Conservation (phyloP, 371 early-diverging fungal species). For the Rhizopus microsporus region DNA sequence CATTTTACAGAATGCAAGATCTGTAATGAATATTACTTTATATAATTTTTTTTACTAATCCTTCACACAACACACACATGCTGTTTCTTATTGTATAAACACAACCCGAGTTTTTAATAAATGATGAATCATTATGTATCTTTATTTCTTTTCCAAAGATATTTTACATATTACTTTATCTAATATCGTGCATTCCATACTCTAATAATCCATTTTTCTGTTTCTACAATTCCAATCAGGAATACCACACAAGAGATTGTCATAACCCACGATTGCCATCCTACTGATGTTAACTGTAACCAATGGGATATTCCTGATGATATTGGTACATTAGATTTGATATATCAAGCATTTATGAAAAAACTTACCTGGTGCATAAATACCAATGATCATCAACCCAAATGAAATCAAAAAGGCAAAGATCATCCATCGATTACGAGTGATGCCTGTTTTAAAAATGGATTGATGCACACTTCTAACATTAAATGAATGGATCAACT, state of each 20-base stretch:
- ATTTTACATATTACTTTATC: too few species aligned
- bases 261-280: slow-evolving; percentile 76
- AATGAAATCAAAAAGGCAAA: slow-evolving; percentile 71
- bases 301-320: slow-evolving; percentile 41
- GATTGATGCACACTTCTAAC: slow-evolving; percentile 71
- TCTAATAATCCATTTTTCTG: slow-evolving; percentile 61
- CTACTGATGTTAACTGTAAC: slow-evolving; percentile 68
- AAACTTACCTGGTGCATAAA: slow-evolving; percentile 67
- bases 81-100: neutral
- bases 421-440: slow-evolving; percentile 79
- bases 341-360: neutral
- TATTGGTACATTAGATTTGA: neutral
- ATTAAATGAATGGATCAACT: slow-evolving; percentile 80
- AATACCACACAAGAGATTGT: slow-evolving; percentile 68
- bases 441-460: slow-evolving; percentile 70
- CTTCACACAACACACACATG: too few species aligned
- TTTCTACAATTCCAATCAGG: slow-evolving; percentile 69
- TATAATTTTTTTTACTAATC: neutral
- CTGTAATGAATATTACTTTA: slow-evolving; percentile 1
- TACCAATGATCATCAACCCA: slow-evolving; percentile 68
- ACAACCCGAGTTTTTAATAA: neutral
- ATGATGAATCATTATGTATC: neutral
- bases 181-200: neutral
- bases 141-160: too few species aligned
- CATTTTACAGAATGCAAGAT: slow-evolving; percentile 18